These are phyloP conservation scores for Globisporangium uncinulatum DNA, from an alignment of 352 stramenopile species.

Conservation along the genomic window DNA sequence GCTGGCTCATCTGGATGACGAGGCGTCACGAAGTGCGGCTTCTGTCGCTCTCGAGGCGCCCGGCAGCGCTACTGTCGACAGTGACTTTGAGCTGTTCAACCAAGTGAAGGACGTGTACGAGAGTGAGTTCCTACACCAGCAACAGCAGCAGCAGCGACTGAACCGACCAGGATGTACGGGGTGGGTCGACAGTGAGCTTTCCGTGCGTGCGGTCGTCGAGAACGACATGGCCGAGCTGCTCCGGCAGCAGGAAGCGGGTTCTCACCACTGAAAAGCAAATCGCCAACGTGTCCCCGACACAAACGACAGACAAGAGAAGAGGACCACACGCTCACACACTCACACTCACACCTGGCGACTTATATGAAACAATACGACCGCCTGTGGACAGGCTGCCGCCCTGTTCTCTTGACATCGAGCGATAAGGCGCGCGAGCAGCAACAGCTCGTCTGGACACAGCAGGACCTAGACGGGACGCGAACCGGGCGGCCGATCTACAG, in stretches of 20 bases:
- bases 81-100: slow-evolving; percentile 14
- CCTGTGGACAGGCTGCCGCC: not conserved
- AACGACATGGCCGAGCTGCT: slow-evolving; percentile 30
- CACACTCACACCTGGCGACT: not conserved
- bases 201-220: slow-evolving; percentile 30
- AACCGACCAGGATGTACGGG: not conserved
- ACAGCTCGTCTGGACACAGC: not conserved
- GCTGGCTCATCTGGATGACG: slow-evolving; percentile 11
- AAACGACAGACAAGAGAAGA: no score
- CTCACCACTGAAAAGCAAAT: no score
- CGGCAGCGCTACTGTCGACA: not conserved
- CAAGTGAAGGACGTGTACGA: slow-evolving; percentile 29
- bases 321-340: no score
- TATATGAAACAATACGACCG: slow-evolving; percentile 5
- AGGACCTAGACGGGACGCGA: not conserved
- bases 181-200: slow-evolving; percentile 7
- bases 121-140: slow-evolving; percentile 17
- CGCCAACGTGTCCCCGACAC: no score
- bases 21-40: not conserved
- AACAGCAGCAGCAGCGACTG: not conserved
- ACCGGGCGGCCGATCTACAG: slow-evolving; percentile 25
- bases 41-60: not conserved
- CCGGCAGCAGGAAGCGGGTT: slow-evolving; percentile 13
- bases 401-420: not conserved
- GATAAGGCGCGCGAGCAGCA: not conserved